phyloP scores from a whole-genome alignment of 495 filamentous ascomycete species.

The Articulospora tetracladia region DNA sequence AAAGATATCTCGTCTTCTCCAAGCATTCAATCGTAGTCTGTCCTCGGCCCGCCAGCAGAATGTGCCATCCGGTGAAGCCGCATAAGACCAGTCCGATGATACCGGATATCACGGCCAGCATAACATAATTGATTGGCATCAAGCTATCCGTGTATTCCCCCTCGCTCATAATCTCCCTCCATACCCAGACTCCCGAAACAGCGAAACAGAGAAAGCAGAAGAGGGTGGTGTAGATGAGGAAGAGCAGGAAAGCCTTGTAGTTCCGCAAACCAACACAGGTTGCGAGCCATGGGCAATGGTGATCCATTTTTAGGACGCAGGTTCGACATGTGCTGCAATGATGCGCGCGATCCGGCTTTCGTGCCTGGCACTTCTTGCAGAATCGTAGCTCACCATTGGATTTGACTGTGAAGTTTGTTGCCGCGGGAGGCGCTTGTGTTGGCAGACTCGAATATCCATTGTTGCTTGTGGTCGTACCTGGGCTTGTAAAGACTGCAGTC shows the following conservation, averaged over 20 bases:
- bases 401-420: constrained; percentile 84
- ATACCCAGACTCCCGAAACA: constrained; percentile 73
- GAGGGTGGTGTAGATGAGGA: constrained; percentile 84
- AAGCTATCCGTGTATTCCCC: constrained; percentile 61
- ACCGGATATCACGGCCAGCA: constrained; percentile 79
- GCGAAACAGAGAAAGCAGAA: constrained; percentile 82
- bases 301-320: constrained; percentile 98
- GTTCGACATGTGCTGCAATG: constrained; percentile 91
- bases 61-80: constrained; percentile 92
- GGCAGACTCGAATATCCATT: constrained; percentile 48
- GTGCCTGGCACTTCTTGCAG: constrained; percentile 94
- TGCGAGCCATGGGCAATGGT: constrained; percentile 97
- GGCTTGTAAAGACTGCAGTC: constrained; percentile 85
- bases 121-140: constrained; percentile 86
- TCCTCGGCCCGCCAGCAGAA: constrained; percentile 70
- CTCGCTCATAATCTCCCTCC: constrained; percentile 67
- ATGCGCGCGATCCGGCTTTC: constrained; percentile 93
- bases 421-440: constrained; percentile 41
- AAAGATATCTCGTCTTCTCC: constrained; percentile 90
- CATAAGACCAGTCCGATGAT: constrained; percentile 86
- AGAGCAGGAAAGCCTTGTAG: constrained; percentile 93
- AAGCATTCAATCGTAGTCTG: constrained; percentile 94
- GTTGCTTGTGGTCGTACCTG: constrained; percentile 56
- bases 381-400: constrained; percentile 79
- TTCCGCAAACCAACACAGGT: constrained; percentile 92